Evolutionary conservation across 2,329 filamentous ascomycete genomes (phyloP).

Genomic region (Aspergillus pseudonomiae): DNA sequence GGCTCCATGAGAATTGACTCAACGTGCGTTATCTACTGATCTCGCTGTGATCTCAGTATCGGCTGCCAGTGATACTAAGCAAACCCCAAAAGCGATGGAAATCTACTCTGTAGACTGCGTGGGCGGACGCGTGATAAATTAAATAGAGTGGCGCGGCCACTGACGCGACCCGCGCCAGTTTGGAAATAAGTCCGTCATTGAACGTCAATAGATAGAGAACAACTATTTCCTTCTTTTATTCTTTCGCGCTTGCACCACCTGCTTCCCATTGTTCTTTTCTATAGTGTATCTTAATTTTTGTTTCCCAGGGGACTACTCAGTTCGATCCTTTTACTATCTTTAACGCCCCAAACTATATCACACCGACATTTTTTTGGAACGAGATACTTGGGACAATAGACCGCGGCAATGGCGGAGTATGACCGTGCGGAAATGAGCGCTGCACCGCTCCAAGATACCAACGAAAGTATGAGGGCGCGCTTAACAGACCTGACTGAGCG

Average conservation of each 20-base stretch:
- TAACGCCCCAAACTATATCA: neutral
- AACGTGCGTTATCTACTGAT: neutral
- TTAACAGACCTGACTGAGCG: slow-evolving; percentile 78
- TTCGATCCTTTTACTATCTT: neutral
- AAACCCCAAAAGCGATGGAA: neutral
- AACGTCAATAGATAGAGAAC: neutral
- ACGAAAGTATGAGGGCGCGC: slow-evolving; percentile 58
- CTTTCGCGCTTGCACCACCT: neutral
- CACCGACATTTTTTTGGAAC: neutral
- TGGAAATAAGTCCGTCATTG: neutral
- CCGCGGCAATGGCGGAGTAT: slow-evolving; percentile 30
- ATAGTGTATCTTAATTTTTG: neutral
- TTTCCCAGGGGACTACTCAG: neutral
- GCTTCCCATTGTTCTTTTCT: neutral
- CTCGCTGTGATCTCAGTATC: neutral
- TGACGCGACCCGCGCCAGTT: neutral
- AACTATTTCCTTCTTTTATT: neutral
- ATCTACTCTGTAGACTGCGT: neutral
- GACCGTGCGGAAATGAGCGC: slow-evolving; percentile 18
- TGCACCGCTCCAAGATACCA: slow-evolving; percentile 19
- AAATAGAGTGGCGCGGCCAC: neutral
- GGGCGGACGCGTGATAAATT: neutral
- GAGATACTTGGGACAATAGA: neutral
- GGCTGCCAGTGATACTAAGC: neutral
- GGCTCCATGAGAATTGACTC: neutral